Percentiles rank a stretch among this genome's conserved stretches.
Evolutionary conservation across 2,329 filamentous ascomycete genomes (phyloP).

Genomic region (Lecanosticta acicola): DNA sequence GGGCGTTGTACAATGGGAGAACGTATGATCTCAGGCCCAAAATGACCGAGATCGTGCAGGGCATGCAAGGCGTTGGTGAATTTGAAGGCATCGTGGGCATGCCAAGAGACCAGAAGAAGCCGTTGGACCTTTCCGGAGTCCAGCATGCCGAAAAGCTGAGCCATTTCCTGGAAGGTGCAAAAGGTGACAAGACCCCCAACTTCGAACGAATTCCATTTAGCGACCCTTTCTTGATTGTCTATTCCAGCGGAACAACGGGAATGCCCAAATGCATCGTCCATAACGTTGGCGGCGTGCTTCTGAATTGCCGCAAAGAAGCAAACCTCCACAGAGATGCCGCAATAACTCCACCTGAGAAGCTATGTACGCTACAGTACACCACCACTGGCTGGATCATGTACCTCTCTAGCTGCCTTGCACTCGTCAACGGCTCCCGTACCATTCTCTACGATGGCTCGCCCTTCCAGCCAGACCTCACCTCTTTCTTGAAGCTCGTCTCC

Average conservation of each 20-base stretch:
- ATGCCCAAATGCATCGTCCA: conserved; percentile 83
- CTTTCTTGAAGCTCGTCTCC: conserved; percentile 58
- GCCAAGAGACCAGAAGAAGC: conserved; percentile 54
- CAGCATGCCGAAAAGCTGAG: conserved; percentile 43
- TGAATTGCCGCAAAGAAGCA: conserved; percentile 59
- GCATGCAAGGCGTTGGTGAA: conserved; percentile 54
- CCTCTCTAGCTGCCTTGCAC: conserved; percentile 52
- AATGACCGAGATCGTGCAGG: conserved; percentile 60
- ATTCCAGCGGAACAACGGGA: conserved; percentile 75
- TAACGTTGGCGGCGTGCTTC: conserved; percentile 58
- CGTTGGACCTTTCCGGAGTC: conserved; percentile 55
- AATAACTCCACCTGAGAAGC: conserved; percentile 25
- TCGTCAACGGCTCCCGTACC: conserved; percentile 56
- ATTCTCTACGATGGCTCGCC: conserved; percentile 81
- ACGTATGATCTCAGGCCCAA: conserved; percentile 65
- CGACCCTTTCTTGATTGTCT: conserved; percentile 68
- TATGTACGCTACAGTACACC: conserved; percentile 53
- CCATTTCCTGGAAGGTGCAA: conserved; percentile 37
- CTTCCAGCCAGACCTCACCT: conserved; percentile 62
- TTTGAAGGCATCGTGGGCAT: conserved; percentile 63
- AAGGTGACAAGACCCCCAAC: conserved; percentile 38
- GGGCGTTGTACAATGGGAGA: conserved; percentile 73
- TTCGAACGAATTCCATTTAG: conserved; percentile 62
- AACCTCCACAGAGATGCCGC: conserved; percentile 47
- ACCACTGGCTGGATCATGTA: conserved; percentile 89